Evolutionary conservation across 352 stramenopile genomes (phyloP), one percentile per base, ranked within the genome.

Genomic region (Ophiocytium majus): DNA sequence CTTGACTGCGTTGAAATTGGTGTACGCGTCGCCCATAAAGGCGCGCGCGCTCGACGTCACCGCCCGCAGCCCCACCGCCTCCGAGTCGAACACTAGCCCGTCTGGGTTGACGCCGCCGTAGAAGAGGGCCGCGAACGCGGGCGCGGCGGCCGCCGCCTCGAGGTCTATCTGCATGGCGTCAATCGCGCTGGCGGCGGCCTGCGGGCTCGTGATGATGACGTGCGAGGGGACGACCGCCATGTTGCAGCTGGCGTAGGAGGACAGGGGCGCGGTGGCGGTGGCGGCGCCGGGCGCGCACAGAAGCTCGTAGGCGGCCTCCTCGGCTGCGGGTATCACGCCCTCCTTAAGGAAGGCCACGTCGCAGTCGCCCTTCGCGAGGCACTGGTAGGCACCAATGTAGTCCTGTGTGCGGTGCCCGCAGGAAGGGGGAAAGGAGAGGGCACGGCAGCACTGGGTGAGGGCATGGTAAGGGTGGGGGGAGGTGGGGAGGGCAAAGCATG

Each of bases 321-420:
- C 64, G 5, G 5, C 64, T 17, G 64, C 5, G 34, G 64, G 64
- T 34, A 76, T 17, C 31, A 17, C 17, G 5, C 64, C 64, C 64
- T 76, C 64, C 64, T 76, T 76, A 17, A 17, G 5, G 64, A 76
- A 76, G 34, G 64, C 64, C 5, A 76, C 34, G 64, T 76, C 64
- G 34, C 64, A 34, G 5, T 14, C 64, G 34, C 64, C 64, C 5
- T 34, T 17, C 17, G 5, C 5, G 5, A 76, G 34, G 64, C 64
- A 76, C 64, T 34, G 31, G 64, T 17, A 34, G 17, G 64, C 5
- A 5, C 64, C 64, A 5, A 17, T 10, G 64, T 76, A 76, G 34
- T 76, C 64, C 43, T 57, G 43, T n/a, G n/a, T n/a, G n/a, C n/a
- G n/a, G n/a, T n/a, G n/a, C n/a, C n/a, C 43, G 43, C 43, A 57